These are phyloP conservation scores for Annulohypoxylon stygium DNA, from an alignment of 495 filamentous ascomycete species.

Conservation along the genomic window DNA sequence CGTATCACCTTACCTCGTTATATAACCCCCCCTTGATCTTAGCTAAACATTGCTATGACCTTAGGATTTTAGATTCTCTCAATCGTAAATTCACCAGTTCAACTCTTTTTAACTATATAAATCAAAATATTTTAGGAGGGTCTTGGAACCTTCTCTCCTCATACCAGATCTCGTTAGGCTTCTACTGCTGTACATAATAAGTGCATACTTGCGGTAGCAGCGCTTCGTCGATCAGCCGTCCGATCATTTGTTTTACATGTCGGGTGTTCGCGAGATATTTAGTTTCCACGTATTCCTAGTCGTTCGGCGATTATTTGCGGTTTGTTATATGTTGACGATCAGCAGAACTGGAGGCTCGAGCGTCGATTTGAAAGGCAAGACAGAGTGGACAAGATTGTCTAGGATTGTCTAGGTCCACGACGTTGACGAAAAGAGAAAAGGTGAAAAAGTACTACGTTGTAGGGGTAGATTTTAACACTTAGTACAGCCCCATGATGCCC, in stretches of 20 bases:
- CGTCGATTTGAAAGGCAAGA: constrained; percentile 3
- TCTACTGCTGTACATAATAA: not conserved
- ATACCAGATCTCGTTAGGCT: not conserved
- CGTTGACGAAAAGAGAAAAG: not conserved
- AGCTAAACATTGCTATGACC: not conserved
- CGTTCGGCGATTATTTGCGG: constrained; percentile 41
- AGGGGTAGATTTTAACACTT: too few relatives aligned
- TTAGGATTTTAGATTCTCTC: not conserved
- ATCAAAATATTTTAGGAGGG: not conserved
- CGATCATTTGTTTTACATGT: constrained; percentile 31
- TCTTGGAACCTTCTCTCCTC: not conserved
- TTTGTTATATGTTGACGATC: constrained; percentile 35
- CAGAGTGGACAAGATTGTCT: not conserved
- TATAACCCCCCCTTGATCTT: constrained; percentile 15
- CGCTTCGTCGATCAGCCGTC: constrained; percentile 23
- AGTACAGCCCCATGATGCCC: too few relatives aligned
- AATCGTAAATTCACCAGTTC: not conserved
- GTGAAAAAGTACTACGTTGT: too few relatives aligned
- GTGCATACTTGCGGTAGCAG: constrained; percentile 5
- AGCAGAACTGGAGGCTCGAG: constrained; percentile 37
- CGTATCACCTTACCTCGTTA: constrained; percentile 4
- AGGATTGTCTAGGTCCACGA: not conserved
- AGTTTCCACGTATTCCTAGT: constrained; percentile 9
- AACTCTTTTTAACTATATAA: not conserved
- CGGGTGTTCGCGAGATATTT: constrained; percentile 23